Conservation (phyloP, 2,329 filamentous ascomycete species). For the Diaporthe sp. region DNA sequence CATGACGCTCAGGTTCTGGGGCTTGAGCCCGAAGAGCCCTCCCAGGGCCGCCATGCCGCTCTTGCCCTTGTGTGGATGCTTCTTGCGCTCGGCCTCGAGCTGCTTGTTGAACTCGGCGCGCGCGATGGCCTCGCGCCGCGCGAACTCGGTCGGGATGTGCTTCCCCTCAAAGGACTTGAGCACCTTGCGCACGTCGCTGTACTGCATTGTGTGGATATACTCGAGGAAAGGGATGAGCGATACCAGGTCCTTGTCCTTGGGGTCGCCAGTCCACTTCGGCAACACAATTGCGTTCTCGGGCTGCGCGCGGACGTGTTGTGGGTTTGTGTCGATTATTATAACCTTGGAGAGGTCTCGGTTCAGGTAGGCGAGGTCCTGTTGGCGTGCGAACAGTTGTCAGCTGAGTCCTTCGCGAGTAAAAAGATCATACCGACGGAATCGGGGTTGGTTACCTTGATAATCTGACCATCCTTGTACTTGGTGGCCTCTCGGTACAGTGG, state of each 20-base stretch:
- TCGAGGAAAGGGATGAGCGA: slow-evolving; percentile 96
- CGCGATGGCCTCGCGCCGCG: slow-evolving; percentile 86
- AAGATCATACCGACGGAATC: neutral
- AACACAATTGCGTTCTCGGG: slow-evolving; percentile 97
- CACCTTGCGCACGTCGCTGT: slow-evolving; percentile 87
- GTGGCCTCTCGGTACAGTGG: slow-evolving; percentile 97
- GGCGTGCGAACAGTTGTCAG: slow-evolving; percentile 40
- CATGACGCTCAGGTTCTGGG: slow-evolving; percentile 73
- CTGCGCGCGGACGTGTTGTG: slow-evolving; percentile 85
- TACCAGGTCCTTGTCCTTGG: slow-evolving; percentile 88
- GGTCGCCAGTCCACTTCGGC: slow-evolving; percentile 88
- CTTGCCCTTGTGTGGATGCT: slow-evolving; percentile 65
- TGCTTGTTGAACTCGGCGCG: slow-evolving; percentile 88
- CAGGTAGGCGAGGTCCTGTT: slow-evolving; percentile 93
- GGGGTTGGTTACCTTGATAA: slow-evolving; percentile 81
- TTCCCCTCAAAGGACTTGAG: slow-evolving; percentile 91
- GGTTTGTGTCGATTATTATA: slow-evolving; percentile 91
- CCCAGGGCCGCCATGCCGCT: slow-evolving; percentile 78
- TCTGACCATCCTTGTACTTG: slow-evolving; percentile 94
- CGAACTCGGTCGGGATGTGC: slow-evolving; percentile 91
- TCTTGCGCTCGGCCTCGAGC: slow-evolving; percentile 76
- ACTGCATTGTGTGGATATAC: slow-evolving; percentile 95
- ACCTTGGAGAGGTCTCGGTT: slow-evolving; percentile 97
- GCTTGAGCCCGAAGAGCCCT: slow-evolving; percentile 83
- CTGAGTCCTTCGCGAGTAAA: neutral